Percentiles rank a stretch among this genome's conserved stretches.
phyloP scores from a whole-genome alignment of 2,329 filamentous ascomycete genomes.

The Colletotrichum incanum region DNA sequence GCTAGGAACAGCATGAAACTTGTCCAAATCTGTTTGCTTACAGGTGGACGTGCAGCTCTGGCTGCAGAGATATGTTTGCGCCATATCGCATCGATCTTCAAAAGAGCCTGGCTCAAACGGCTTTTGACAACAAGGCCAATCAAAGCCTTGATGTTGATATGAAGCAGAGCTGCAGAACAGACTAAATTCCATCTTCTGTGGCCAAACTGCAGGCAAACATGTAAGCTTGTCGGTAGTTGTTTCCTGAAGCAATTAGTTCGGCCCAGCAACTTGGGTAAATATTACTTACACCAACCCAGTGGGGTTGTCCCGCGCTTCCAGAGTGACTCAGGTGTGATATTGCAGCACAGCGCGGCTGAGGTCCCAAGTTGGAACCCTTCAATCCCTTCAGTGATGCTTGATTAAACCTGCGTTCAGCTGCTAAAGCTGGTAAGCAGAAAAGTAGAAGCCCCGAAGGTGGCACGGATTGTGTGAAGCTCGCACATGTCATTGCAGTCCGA shows the following conservation, averaged over 20 bases:
- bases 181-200: neutral
- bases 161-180: neutral
- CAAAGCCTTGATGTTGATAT: neutral
- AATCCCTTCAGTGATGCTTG: neutral
- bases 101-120: no score
- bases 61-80: neutral
- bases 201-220: neutral
- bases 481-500: slow-evolving; percentile 4
- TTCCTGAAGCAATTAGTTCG: neutral
- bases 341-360: neutral
- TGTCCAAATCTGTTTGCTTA: neutral
- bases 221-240: no score
- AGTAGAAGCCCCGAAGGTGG: neutral
- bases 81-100: neutral
- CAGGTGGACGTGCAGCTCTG: neutral
- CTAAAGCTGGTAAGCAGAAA: neutral
- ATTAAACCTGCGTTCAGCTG: neutral
- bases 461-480: slow-evolving; percentile 1
- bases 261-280: neutral
- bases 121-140: neutral
- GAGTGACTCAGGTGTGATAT: neutral
- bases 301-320: no score
- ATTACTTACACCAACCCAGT: neutral
- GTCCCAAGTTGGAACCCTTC: neutral
- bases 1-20: neutral